Base-by-base conservation (phyloP, 2,329 filamentous ascomycete species). In the Fusarium domesticum region DNA sequence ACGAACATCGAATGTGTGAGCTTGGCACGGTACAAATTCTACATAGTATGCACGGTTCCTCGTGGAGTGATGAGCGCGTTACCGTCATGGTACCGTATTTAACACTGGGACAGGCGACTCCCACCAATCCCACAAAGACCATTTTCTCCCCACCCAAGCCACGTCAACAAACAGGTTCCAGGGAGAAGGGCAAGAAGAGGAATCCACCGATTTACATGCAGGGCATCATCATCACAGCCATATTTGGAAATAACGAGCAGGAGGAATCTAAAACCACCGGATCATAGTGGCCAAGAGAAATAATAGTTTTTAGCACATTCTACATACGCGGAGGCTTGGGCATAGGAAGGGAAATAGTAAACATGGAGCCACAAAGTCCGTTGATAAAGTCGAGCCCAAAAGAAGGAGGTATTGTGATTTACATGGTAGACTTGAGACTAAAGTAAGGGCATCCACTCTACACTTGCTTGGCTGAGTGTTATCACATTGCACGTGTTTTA, bases 1-100 rank as follows among this genome's bases (percentile, higher is more conserved):
- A 25, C 42, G 49, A 51, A 48, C 25, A 20, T 37, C 32, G 42
- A 51, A 48, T 34, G 42, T 39, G 51, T 43, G 47, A 37, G 25
- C 33, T 35, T 20, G 36, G 34, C 47, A 47, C n/a, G n/a, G n/a
- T n/a, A n/a, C n/a, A n/a, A n/a, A n/a, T n/a, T n/a, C n/a, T n/a
- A n/a, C n/a, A n/a, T n/a, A n/a, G n/a, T n/a, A n/a, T n/a, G n/a
- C n/a, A n/a, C n/a, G n/a, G n/a, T n/a, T n/a, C n/a, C n/a, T n/a
- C n/a, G n/a, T n/a, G n/a, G n/a, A n/a, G n/a, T n/a, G n/a, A n/a
- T n/a, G n/a, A n/a, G n/a, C n/a, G n/a, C n/a, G n/a, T n/a, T n/a
- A n/a, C n/a, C n/a, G n/a, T n/a, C n/a, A n/a, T n/a, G n/a, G n/a
- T n/a, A n/a, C n/a, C n/a, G n/a, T n/a, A n/a, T n/a, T n/a, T n/a